Evolutionary conservation across 306 rosid species (phyloP).

Genomic region (Malus fusca): DNA sequence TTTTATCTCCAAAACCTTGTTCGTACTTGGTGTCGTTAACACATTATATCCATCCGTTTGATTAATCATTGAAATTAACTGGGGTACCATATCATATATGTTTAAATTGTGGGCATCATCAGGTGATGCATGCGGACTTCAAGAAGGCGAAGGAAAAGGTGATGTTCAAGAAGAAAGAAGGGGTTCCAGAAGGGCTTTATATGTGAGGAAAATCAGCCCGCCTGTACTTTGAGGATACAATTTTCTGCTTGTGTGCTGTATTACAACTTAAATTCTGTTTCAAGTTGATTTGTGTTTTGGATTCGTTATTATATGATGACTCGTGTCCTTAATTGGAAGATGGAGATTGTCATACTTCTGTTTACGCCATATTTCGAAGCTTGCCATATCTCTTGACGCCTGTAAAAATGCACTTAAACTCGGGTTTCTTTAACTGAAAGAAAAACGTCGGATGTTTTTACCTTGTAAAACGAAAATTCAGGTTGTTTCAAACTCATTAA

Average conservation of each 20-base stretch:
- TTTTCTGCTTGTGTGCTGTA: slow-evolving; percentile 1
- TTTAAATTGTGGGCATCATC: slow-evolving; percentile 24
- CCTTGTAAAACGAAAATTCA: not conserved
- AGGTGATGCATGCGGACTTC: slow-evolving; percentile 86
- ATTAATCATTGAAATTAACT: not conserved
- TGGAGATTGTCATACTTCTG: not conserved
- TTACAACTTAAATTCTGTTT: not conserved
- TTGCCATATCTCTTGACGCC: not conserved
- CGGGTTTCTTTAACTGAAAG: not conserved
- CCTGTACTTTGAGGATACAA: slow-evolving; percentile 1
- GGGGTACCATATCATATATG: not conserved
- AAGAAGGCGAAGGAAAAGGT: slow-evolving; percentile 99
- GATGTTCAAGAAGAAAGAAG: slow-evolving; percentile 99
- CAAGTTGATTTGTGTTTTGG: not conserved
- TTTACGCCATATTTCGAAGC: not conserved
- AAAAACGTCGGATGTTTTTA: not conserved
- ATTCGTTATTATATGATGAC: not conserved
- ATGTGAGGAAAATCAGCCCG: slow-evolving; percentile 48
- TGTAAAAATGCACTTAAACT: not conserved
- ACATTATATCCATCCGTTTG: not conserved
- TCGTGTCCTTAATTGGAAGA: not conserved
- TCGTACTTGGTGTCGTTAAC: not conserved
- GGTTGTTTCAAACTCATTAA: not conserved
- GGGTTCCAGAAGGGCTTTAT: slow-evolving; percentile 94
- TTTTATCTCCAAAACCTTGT: not conserved